Base-by-base conservation (phyloP, 2,329 filamentous ascomycete species). In the Fragosphaeria purpurea region DNA sequence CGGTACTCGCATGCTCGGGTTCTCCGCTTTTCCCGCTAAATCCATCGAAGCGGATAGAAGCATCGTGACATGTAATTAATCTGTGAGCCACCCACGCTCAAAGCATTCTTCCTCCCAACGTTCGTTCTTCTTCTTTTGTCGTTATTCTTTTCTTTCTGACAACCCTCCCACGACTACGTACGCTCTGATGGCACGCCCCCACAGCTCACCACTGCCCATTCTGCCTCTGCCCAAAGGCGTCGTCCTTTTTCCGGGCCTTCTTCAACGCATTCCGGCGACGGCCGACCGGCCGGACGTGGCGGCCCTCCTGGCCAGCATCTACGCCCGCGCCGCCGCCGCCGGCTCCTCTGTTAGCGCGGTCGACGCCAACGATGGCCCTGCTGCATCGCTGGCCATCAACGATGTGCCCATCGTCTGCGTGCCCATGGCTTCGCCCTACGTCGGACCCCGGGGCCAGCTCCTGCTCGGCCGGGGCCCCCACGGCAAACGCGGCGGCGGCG, bases 361-460 rank as follows among this genome's bases (percentile, higher is more conserved):
- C 22, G 22, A 22, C 22, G 22, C 22, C 22, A 22, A 22, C 22
- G 22, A 22, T 22, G 22, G 22, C 22, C 22, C 22, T 3, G 22
- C 22, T 22, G 22, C 22, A 22, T 22, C 22, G 22, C 22, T 22
- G 58, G 73, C 77, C 55, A 74, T 83, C 61, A 78, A 82, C 58
- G 73, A 74, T 57, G 81, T 95, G 58, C 83, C 86, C 7, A 83
- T 97, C 57, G 88, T 86, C 48, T 97, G 91, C 65, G 82, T 97
- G 50, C 93, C 93, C 22, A 74, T 96, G 53, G 83, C 76, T 56
- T 93, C 88, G 46, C 83, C 84, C 4, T 76, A 83, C 31, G 74
- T 95, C 32, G 83, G 82, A 52, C 75, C 77, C 33, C 82, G 88
- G 61, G 89, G 89, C 43, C 83, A 90, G 66, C 77, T 82, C 51